Percentiles rank a stretch among this genome's conserved stretches.
Conservation (phyloP, 2,329 filamentous ascomycete species). For the Thielaviopsis ethacetica region DNA sequence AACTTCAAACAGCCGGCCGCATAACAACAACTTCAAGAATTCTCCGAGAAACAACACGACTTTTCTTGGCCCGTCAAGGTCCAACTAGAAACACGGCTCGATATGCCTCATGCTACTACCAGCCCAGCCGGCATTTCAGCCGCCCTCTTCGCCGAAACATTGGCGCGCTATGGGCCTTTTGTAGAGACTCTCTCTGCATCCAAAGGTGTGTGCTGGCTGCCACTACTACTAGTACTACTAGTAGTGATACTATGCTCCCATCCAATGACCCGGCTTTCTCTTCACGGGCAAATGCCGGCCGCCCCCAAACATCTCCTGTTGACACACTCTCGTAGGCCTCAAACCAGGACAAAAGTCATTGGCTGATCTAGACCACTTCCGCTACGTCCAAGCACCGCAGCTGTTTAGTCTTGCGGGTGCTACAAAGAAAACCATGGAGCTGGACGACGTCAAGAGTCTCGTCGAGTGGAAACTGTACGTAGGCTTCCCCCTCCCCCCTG, state of each 20-base stretch:
- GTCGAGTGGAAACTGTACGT: constrained; percentile 59
- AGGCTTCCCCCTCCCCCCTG: too few relatives aligned
- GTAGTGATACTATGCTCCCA: not conserved
- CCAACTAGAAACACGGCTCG: not conserved
- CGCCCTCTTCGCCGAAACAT: not conserved
- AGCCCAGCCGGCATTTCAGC: constrained; percentile 2
- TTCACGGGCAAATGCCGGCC: not conserved
- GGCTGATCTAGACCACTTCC: constrained; percentile 40
- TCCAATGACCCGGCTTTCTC: not conserved
- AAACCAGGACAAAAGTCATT: constrained; percentile 36
- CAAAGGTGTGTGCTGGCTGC: constrained; percentile 1
- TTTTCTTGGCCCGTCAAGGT: not conserved
- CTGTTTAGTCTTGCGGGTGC: constrained; percentile 23
- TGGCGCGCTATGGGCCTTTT: constrained; percentile 5
- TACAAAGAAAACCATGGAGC: constrained; percentile 27
- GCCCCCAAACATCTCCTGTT: not conserved
- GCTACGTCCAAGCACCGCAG: constrained; percentile 37
- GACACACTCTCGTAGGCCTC: constrained; percentile 17
- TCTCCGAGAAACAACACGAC: not conserved
- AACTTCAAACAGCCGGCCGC: too few relatives aligned
- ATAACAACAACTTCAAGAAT: not conserved
- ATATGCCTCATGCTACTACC: not conserved
- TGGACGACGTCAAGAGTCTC: constrained; percentile 41
- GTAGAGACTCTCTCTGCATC: constrained; percentile 3
- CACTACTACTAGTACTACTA: not conserved